A percentile compares a stretch with the other conserved stretches of the same genome.
phyloP scores from a whole-genome alignment of 495 filamentous ascomycete genomes.

The Friedmanniomyces simplex region DNA sequence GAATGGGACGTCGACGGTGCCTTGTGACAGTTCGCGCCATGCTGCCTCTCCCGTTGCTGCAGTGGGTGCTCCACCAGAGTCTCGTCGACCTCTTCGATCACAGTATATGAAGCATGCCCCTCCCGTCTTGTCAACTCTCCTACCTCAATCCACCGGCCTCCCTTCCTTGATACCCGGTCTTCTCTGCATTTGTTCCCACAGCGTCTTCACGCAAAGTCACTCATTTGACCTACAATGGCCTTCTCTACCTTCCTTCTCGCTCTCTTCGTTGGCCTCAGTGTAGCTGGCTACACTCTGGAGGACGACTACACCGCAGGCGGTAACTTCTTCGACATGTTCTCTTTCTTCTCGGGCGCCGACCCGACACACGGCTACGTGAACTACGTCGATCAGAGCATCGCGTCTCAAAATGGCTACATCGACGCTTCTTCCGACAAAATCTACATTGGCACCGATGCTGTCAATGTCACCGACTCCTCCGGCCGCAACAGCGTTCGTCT shows the following conservation, averaged over 20 bases:
- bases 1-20: background rate
- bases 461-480: constrained; percentile 19
- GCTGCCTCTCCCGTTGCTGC: too few species aligned
- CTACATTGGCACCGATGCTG: constrained; percentile 21
- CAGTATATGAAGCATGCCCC: too few species aligned
- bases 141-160: too few species aligned
- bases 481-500: constrained; percentile 32
- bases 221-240: constrained; percentile 15
- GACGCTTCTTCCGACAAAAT: too few species aligned
- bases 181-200: too few species aligned
- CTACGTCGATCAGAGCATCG: constrained; percentile 26
- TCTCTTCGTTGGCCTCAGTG: constrained; percentile 1
- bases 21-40: too few species aligned
- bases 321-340: constrained; percentile 22
- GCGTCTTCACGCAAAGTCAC: too few species aligned
- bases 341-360: constrained; percentile 18
- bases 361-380: constrained; percentile 30
- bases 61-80: too few species aligned
- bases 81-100: too few species aligned
- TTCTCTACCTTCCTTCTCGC: constrained; percentile 15
- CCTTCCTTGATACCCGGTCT: too few species aligned
- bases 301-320: constrained; percentile 18
- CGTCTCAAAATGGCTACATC: too few species aligned
- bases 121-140: too few species aligned
- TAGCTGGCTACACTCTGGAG: constrained; percentile 19